Evolutionary conservation across 805 yeast genomes (phyloP).

Genomic region (Maudiozyma serrabonitensis): DNA sequence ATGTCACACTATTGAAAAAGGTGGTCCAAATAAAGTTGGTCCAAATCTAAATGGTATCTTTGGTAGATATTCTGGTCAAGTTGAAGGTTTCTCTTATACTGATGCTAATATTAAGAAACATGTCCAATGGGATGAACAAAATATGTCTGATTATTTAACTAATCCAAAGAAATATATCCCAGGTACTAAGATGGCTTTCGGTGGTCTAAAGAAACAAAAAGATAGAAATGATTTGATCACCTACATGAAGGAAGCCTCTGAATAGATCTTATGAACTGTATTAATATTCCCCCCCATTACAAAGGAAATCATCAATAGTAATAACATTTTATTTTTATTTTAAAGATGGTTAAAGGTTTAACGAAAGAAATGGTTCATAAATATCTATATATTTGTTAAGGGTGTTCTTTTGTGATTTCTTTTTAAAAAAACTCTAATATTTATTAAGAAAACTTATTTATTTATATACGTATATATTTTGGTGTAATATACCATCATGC

Average conservation of each 20-base stretch:
- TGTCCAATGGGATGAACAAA: slow-evolving; percentile 77
- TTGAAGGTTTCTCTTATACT: slow-evolving; percentile 89
- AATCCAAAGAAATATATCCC: slow-evolving; percentile 99
- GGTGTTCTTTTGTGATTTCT: too few species aligned
- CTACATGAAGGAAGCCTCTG: slow-evolving; percentile 54
- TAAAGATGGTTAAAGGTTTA: too few species aligned
- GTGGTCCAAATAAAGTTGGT: slow-evolving; percentile 98
- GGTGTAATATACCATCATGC: neutral
- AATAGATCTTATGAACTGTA: slow-evolving; percentile 14
- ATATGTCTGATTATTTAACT: slow-evolving; percentile 90
- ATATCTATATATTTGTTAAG: too few species aligned
- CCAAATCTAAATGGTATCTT: slow-evolving; percentile 95
- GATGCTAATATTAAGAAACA: slow-evolving; percentile 98
- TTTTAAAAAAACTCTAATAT: neutral
- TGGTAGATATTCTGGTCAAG: slow-evolving; percentile 87
- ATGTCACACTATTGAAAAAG: slow-evolving; percentile 94
- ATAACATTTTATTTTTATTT: too few species aligned
- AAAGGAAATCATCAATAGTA: neutral
- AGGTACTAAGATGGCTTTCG: slow-evolving; percentile 99
- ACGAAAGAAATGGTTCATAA: too few species aligned
- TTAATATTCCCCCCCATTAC: neutral
- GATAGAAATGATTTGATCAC: slow-evolving; percentile 96
- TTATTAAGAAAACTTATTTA: neutral
- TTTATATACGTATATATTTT: neutral
- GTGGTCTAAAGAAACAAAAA: slow-evolving; percentile 98